These are phyloP conservation scores for Nicotiana noctiflora DNA, from an alignment of 257 asterid genomes.

Conservation along the genomic window DNA sequence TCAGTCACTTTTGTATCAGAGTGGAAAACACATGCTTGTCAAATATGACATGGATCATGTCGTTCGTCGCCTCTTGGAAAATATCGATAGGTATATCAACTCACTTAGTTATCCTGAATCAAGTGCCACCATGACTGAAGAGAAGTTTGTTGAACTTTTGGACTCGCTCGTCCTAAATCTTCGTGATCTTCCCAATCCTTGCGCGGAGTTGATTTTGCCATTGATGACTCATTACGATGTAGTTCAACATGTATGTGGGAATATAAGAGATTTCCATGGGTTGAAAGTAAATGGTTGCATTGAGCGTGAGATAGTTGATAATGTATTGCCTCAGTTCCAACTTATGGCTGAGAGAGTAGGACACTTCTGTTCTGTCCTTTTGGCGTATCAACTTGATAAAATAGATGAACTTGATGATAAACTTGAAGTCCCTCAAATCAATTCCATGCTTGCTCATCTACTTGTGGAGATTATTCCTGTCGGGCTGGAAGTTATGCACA, in stretches of 20 bases:
- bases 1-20: no score
- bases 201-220: background rate
- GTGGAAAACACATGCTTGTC: no score
- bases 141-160: background rate
- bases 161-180: background rate
- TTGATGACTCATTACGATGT: background rate
- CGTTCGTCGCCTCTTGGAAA: background rate
- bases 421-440: background rate
- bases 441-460: background rate
- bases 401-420: background rate
- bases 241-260: background rate
- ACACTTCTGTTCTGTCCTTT: background rate
- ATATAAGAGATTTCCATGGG: background rate
- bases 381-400: background rate
- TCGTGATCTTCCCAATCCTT: background rate
- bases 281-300: background rate
- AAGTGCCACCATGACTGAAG: background rate
- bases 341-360: background rate
- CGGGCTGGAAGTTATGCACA: background rate
- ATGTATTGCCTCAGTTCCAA: background rate
- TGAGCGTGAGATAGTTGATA: background rate
- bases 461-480: background rate
- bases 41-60: no score
- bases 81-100: background rate
- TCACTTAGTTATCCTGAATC: background rate